Base-by-base conservation (phyloP, 208 protist genomes). In the Trypanosoma mega region DNA sequence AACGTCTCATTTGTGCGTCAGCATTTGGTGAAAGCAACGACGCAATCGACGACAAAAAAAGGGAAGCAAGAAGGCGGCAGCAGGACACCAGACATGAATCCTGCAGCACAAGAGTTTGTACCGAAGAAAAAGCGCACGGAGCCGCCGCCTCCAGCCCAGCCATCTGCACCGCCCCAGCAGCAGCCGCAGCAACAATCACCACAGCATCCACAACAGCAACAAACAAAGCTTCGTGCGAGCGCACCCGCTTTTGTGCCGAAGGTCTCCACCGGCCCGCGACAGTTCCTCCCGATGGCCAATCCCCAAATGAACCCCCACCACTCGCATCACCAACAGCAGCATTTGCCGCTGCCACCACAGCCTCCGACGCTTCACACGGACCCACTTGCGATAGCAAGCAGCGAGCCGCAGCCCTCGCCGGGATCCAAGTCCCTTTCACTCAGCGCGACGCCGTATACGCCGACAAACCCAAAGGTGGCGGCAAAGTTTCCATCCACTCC, bases 171-270 rank as follows among this genome's bases (percentile, higher is more conserved):
- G n/a, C 60, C 52, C 57, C 68, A 56, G 36, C 44, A 46, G 26
- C 65, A 48, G 20, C 49, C 43, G 20, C 51, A 53, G 26, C 30
- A 27, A 16, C 29, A 24, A 36, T 30, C 21, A 31, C 26, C 5
- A 21, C 18, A 34, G 1, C 54, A 43, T 12, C 54, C 43, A 30
- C 26, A 4, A 29, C 44, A 12, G 29, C 7, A n/a, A 21, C 37
- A 12, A 68, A 58, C 78, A 5, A 90, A 72, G 53, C 71, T 90
- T 43, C 76, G 80, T 34, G 78, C 80, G 11, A 63, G 61, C 6
- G 85, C 85, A 4, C 48, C 56, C 12, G 76, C 85, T 2, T 92
- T 92, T 57, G 73, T 87, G 21, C 85, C 85, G 0, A 75, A 70
- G 2, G 31, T 39, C 12, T 54, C 65, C 43, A 53, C 49, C 45